A percentile compares a stretch with the other conserved stretches of the same genome.
phyloP scores from a whole-genome alignment of 345 rosid genomes.

The Camelina hispida region DNA sequence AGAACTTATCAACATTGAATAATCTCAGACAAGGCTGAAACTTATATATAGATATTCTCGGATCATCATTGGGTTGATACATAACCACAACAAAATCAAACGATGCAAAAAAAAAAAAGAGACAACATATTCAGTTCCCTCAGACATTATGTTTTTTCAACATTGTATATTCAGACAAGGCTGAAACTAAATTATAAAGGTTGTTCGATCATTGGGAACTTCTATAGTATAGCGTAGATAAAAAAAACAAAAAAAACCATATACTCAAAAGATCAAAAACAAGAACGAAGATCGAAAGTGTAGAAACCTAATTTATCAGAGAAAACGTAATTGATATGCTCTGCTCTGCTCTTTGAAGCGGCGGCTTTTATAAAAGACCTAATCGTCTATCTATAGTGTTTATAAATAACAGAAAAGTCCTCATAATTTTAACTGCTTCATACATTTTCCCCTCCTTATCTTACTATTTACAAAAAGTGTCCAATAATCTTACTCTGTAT shows the following conservation, averaged over 20 bases:
- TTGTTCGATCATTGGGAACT: conserved; percentile 41
- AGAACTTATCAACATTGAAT: conserved; percentile 42
- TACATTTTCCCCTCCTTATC: background rate
- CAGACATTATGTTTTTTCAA: conserved; percentile 23
- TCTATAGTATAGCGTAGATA: background rate
- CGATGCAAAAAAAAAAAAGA: background rate
- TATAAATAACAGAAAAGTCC: background rate
- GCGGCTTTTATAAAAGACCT: conserved; percentile 43
- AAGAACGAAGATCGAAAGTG: background rate
- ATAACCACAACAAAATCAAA: too few species aligned
- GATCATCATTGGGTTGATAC: conserved; percentile 35
- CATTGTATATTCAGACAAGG: conserved; percentile 42
- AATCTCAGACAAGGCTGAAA: conserved; percentile 50
- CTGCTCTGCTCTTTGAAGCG: conserved; percentile 20
- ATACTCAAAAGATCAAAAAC: background rate
- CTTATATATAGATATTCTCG: conserved; percentile 40
- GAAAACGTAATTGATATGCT: conserved; percentile 1
- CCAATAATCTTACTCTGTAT: background rate
- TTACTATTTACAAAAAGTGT: background rate
- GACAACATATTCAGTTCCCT: conserved; percentile 22
- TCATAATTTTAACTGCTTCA: background rate
- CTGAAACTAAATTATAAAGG: conserved; percentile 35
- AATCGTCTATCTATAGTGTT: conserved; percentile 10
- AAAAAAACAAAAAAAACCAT: background rate
- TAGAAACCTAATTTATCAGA: conserved; percentile 12